Base-by-base conservation (phyloP, 257 asterid species). In the Solanum ossicruentum region DNA sequence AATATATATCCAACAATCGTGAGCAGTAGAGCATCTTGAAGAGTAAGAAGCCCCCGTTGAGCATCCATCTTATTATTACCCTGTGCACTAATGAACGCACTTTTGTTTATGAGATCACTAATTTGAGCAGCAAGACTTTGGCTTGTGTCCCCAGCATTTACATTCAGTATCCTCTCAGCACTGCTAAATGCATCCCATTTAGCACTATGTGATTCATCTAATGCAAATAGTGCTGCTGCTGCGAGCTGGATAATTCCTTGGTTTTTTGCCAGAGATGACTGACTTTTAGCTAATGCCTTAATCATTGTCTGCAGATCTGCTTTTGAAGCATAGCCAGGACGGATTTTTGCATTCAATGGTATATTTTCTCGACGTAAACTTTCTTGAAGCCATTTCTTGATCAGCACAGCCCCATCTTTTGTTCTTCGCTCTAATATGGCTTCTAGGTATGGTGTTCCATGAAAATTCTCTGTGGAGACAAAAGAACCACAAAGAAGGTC, bases 331-430 rank as follows among this genome's bases (percentile, higher is more conserved):
- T 88, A 89, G 87, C 98, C 96, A 49, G 98, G 90, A 80, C 94
- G 97, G 49, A 87, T 87, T 90, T 88, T 97, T 63, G 82, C 80
- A 89, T 90, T 90, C 83, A 85, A 23, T 12, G 93, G 84, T 82
- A 93, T 84, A 82, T 93, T 95, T 91, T 97, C 98, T 75, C 81
- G 90, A 21, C 96, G 94, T 84, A 97, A 87, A 86, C 94, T 87
- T 89, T 95, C 98, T 85, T 92, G 98, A 87, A 97, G 98, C 99
- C 99, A 97, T 89, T 95, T 97, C 92, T 92, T 97, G 70, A 95
- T 92, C 83, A 97, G 90, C 89, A 93, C 84, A 52, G 87, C 87
- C 84, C 94, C 97, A 82, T 97, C 99, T 90, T 92, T 95, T 87
- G 98, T 91, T 90, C 89, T 93, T 75, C 97, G 91, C 36, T 97